Evolutionary conservation across 495 filamentous ascomycete species (phyloP).

Genomic region (Filosporella fistucella): DNA sequence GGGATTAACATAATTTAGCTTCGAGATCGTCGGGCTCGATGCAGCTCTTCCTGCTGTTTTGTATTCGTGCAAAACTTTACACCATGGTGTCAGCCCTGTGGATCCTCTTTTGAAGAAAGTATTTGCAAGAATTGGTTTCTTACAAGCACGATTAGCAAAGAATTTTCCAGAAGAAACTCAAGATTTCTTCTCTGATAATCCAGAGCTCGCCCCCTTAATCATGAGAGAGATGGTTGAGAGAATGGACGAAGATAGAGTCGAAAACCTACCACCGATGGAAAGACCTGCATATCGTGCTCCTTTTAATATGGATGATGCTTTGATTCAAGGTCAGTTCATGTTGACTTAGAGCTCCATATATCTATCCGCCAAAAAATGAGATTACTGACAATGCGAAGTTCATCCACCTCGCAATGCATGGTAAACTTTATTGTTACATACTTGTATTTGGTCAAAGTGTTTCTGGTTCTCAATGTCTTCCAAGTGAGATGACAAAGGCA

Average conservation of each 20-base stretch:
- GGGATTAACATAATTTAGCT: constrained; percentile 20
- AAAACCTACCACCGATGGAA: constrained; percentile 38
- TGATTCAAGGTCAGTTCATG: constrained; percentile 10
- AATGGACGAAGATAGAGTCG: constrained; percentile 32
- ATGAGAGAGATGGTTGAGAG: constrained; percentile 37
- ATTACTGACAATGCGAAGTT: not conserved
- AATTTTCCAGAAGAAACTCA: constrained; percentile 28
- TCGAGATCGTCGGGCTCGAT: constrained; percentile 39
- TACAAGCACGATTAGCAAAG: constrained; percentile 33
- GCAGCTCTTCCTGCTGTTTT: constrained; percentile 34
- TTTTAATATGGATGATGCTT: constrained; percentile 1
- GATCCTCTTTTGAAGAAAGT: constrained; percentile 38
- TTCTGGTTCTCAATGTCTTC: too few species aligned
- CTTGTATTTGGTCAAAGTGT: too few species aligned
- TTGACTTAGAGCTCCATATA: too few species aligned
- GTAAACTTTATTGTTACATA: too few species aligned
- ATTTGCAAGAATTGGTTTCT: constrained; percentile 39
- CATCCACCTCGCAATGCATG: too few species aligned
- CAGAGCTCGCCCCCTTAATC: constrained; percentile 34
- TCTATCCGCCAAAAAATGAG: too few species aligned
- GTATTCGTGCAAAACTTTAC: constrained; percentile 32
- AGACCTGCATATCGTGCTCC: constrained; percentile 14
- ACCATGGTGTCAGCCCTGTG: constrained; percentile 32
- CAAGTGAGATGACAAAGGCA: too few species aligned
- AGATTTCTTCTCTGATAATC: constrained; percentile 31